Conservation (phyloP, 2,329 filamentous ascomycete species). For the Neopestalotiopsis sp. region DNA sequence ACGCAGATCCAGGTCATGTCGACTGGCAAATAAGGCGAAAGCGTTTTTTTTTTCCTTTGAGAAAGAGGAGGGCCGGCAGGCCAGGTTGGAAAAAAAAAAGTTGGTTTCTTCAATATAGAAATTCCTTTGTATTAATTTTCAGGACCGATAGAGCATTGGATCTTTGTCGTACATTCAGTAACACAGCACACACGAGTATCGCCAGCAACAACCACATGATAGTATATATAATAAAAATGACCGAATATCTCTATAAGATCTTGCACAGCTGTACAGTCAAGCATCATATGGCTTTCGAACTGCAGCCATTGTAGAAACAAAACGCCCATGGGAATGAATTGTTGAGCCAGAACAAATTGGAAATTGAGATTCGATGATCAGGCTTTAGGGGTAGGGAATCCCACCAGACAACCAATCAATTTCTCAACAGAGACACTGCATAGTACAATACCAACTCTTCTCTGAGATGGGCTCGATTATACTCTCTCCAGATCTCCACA, state of each 20-base stretch:
- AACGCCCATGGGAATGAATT: too few species aligned
- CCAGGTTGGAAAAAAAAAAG: neutral
- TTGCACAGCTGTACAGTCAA: too few species aligned
- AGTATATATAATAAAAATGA: neutral
- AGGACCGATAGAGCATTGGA: neutral
- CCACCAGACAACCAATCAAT: too few species aligned
- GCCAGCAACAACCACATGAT: neutral
- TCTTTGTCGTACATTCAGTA: neutral
- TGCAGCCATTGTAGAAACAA: too few species aligned
- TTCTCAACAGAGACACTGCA: too few species aligned
- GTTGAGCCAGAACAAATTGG: too few species aligned
- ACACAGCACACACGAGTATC: neutral
- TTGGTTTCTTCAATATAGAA: neutral
- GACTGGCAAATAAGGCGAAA: neutral
- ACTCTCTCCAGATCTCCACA: too few species aligned
- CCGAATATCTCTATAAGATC: neutral
- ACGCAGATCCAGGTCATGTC: slow-evolving; percentile 8
- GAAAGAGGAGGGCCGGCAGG: neutral
- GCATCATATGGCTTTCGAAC: too few species aligned
- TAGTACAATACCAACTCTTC: too few species aligned
- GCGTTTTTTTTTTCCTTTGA: neutral
- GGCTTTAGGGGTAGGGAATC: too few species aligned
- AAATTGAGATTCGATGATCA: neutral
- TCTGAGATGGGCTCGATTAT: too few species aligned
- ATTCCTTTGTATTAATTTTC: neutral